Base-by-base conservation (phyloP, 768 basidiomycete genomes). In the Stropharia rugosoannulata region DNA sequence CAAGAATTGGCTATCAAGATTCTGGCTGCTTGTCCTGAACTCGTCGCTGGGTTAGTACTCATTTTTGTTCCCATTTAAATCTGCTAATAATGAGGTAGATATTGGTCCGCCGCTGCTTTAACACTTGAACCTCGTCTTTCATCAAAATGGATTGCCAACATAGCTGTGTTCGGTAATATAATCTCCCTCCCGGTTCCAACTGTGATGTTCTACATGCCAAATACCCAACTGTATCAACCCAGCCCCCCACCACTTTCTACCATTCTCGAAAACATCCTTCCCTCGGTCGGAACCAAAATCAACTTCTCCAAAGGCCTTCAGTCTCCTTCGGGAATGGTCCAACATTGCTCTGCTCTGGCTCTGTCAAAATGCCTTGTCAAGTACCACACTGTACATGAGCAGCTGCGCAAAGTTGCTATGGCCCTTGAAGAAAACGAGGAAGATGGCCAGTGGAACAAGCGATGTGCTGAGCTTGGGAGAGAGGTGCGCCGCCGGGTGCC, bases 101-200 rank as follows among this genome's bases (percentile, higher is more conserved):
- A 87, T 63, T 93, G 90, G 89, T 67, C 84, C 12, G 77, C 77
- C 1, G 84, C 81, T 4, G 79, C 80, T 2, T 71, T 93, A 35
- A 89, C 90, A 0, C 77, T 95, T 4, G 93, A 96, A 62, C 93
- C 94, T 0, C 85, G 93, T 2, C 80, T 95, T 5, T 90, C 91
- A 0, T 90, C 90, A 0, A 89, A 87, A 65, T 98, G 96, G 95
- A 86, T 98, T 32, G 83, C 89, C 0, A 96, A 94, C 55, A 86
- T 97, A 60, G 77, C 91, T 4, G 89, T 95, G 65, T 83, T 92
- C 39, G 91, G 88, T 2, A 78, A 79, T 7, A 80, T 98, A 51
- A 78, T 97, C 49, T 87, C 90, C 0, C 79, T 94, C 0, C 84
- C 90, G 0, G 72, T 94, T 1, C 93, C 95, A 0, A 61, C 74